Evolutionary conservation across 2,329 filamentous ascomycete species (phyloP).

Genomic region (Fusarium sarcochroum): DNA sequence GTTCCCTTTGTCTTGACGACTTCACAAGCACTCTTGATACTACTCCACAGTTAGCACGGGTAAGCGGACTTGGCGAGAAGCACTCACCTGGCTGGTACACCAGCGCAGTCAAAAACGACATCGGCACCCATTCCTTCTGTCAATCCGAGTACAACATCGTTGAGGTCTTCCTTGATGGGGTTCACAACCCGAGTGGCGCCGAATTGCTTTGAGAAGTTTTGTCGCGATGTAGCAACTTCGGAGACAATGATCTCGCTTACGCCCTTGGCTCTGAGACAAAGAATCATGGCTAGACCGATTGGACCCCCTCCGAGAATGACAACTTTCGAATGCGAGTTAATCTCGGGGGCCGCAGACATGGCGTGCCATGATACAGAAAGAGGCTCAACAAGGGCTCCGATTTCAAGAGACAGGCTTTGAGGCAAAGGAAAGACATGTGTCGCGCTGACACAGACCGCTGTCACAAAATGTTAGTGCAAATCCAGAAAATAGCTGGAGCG

Average conservation of each 20-base stretch:
- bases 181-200: slow-evolving; percentile 61
- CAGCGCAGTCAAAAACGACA: slow-evolving; percentile 73
- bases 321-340: slow-evolving; percentile 59
- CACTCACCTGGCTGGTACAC: slow-evolving; percentile 57
- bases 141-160: slow-evolving; percentile 60
- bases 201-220: slow-evolving; percentile 60
- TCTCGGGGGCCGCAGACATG: slow-evolving; percentile 60
- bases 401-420: slow-evolving; percentile 62
- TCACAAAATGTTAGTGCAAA: too few relatives aligned
- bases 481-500: too few relatives aligned
- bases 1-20: slow-evolving; percentile 67
- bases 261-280: slow-evolving; percentile 61
- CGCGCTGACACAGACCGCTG: slow-evolving; percentile 66
- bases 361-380: slow-evolving; percentile 62
- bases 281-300: slow-evolving; percentile 63
- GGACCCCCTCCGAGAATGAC: slow-evolving; percentile 65
- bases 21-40: slow-evolving; percentile 57
- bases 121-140: slow-evolving; percentile 66
- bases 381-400: slow-evolving; percentile 68
- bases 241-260: slow-evolving; percentile 63
- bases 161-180: slow-evolving; percentile 61
- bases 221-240: slow-evolving; percentile 59
- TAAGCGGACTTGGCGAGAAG: rapidly evolving
- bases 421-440: slow-evolving; percentile 65
- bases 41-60: background rate